Conservation (phyloP, 495 filamentous ascomycete species). For the Coniosporium apollinis region DNA sequence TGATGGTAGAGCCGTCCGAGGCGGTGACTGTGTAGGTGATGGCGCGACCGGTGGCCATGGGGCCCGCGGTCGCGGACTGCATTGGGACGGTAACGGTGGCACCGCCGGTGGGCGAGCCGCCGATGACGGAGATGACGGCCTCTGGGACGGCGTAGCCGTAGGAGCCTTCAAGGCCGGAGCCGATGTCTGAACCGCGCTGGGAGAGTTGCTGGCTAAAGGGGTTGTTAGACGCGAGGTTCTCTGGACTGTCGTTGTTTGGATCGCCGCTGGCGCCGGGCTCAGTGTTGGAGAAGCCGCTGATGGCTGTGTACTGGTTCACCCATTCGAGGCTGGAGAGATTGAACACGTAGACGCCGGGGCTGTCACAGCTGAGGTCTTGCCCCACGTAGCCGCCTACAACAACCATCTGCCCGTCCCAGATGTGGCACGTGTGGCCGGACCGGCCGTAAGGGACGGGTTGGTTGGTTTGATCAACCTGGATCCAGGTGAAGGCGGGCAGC, state of each 20-base stretch:
- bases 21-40: slow-evolving; percentile 48
- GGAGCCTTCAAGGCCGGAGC: slow-evolving; percentile 30
- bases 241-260: too few relatives aligned
- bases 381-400: slow-evolving; percentile 57
- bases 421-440: slow-evolving; percentile 51
- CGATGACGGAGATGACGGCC: slow-evolving; percentile 42
- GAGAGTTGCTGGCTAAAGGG: slow-evolving; percentile 28
- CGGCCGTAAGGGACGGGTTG: slow-evolving; percentile 42
- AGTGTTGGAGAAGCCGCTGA: slow-evolving; percentile 9
- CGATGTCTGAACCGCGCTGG: slow-evolving; percentile 23
- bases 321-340: slow-evolving; percentile 43
- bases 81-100: slow-evolving; percentile 52
- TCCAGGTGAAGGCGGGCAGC: slow-evolving; percentile 60
- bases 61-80: slow-evolving; percentile 44
- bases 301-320: slow-evolving; percentile 40
- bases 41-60: slow-evolving; percentile 47
- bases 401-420: slow-evolving; percentile 55
- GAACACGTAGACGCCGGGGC: slow-evolving; percentile 53
- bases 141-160: slow-evolving; percentile 49
- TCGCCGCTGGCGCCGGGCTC: not conserved
- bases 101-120: slow-evolving; percentile 41
- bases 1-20: slow-evolving; percentile 36
- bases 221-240: slow-evolving; percentile 19
- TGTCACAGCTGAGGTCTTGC: slow-evolving; percentile 42
- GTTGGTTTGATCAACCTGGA: slow-evolving; percentile 35